Percentiles rank a stretch among this genome's conserved stretches.
phyloP scores from a whole-genome alignment of 2,329 filamentous ascomycete species.

The Sporothrix sp. region DNA sequence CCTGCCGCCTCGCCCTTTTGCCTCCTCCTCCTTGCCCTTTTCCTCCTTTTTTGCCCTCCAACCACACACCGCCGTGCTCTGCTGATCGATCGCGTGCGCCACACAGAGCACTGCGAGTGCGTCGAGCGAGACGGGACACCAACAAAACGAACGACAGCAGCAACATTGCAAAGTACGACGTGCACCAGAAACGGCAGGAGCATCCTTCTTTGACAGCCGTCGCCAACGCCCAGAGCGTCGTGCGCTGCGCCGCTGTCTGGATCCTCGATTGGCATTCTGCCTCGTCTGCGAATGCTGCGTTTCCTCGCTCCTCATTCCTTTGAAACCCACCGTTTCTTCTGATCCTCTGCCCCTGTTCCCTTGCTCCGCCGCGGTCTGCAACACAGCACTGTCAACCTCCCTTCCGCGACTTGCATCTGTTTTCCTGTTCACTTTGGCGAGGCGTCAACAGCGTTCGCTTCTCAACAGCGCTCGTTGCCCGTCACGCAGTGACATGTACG shows the following conservation, averaged over 20 bases:
- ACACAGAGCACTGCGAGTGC: background rate
- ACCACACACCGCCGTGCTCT: background rate
- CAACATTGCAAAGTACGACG: background rate
- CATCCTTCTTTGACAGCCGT: too few species aligned
- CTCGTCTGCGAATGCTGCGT: background rate
- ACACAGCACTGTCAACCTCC: too few species aligned
- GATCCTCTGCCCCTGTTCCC: too few species aligned
- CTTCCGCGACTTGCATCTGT: background rate
- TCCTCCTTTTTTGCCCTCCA: background rate
- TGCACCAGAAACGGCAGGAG: background rate
- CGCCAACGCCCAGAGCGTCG: background rate
- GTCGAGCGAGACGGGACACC: background rate
- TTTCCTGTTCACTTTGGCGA: background rate
- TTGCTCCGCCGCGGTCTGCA: too few species aligned
- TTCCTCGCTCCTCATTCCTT: background rate
- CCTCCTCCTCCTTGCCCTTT: background rate
- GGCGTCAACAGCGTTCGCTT: too few species aligned
- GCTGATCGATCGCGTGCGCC: slow-evolving; percentile 5
- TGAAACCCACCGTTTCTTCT: too few species aligned
- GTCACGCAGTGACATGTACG: too few species aligned
- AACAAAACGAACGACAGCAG: background rate
- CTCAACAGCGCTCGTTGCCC: too few species aligned
- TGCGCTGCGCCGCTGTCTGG: background rate
- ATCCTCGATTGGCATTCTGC: background rate
- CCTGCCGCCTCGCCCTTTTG: background rate